Percentiles rank a stretch among this genome's conserved stretches.
Evolutionary conservation across 257 asterid genomes (phyloP).

Genomic region (Misopates orontium): DNA sequence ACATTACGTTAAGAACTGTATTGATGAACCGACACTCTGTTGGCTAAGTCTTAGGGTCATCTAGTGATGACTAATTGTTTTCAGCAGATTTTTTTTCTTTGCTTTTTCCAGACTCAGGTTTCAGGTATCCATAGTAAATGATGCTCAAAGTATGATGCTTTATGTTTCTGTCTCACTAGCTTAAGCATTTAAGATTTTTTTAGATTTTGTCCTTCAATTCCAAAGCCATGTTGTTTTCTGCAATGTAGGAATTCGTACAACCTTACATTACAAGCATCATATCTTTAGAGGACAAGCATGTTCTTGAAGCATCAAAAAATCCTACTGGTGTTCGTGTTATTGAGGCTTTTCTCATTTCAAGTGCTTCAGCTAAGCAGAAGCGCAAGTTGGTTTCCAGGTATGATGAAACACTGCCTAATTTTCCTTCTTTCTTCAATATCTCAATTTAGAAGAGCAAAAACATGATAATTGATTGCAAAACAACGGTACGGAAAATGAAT

Average conservation of each 20-base stretch:
- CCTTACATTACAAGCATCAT: conserved; percentile 64
- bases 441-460: background rate
- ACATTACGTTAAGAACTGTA: background rate
- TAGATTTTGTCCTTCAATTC: conserved; percentile 4
- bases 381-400: conserved; percentile 76
- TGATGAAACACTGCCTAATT: conserved; percentile 29
- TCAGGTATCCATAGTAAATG: background rate
- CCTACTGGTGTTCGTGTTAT: conserved; percentile 85
- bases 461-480: background rate
- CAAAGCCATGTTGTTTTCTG: conserved; percentile 21
- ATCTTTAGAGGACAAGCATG: conserved; percentile 65
- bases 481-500: background rate
- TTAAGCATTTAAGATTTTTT: conserved; percentile 3
- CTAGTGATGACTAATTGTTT: conserved; percentile 11
- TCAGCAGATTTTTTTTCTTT: background rate
- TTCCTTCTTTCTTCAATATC: conserved; percentile 22
- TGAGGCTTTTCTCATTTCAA: conserved; percentile 83
- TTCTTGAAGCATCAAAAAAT: conserved; percentile 69
- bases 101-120: background rate
- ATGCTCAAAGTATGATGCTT: background rate
- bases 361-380: conserved; percentile 70
- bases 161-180: conserved; percentile 2
- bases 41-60: background rate
- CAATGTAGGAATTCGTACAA: conserved; percentile 62
- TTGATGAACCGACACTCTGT: background rate